Evolutionary conservation across 2,329 filamentous ascomycete species (phyloP), one percentile per base, ranked within the genome.

Genomic region (Thielaviopsis musarum): DNA sequence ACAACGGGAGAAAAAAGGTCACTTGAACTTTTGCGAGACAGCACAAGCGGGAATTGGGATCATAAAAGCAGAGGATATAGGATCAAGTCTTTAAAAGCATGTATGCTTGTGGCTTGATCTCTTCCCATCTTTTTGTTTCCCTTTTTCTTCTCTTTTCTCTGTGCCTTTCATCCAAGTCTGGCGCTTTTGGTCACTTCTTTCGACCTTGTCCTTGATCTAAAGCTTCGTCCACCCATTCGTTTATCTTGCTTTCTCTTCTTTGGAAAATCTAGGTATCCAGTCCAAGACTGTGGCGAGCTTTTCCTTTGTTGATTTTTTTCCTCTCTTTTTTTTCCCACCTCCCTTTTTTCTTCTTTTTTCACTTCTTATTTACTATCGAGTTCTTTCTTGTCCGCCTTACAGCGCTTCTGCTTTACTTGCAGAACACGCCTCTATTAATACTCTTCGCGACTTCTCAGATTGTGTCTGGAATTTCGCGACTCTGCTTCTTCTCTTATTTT

Each of bases 101-200:
- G 13, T 26, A 26, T 26, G 19, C 49, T 52, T 52, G n/a, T 22
- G 49, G 24, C 49, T 52, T 22, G 19, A 52, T 56, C 49, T 58
- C 38, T 45, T 45, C 38, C 38, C 38, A 17, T 45, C 38, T 45
- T 45, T 45, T 45, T 24, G 26, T 61, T 60, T 26, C 15, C 24
- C 6, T 26, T 17, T 51, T 24, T 59, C 55, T 59, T 56, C 59
- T 61, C 21, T 26, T 56, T 61, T 57, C 56, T 34, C 7, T 34
- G 30, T 52, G 57, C 3, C n/a, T 57, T 38, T 52, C 28, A 38
- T 59, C 26, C 13, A 21, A 17, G 21, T 13, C 49, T 26, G 49
- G n/a, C 4, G 26, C 26, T 28, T 28, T 9, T 22, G 10, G 1
- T 13, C 10, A 10, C 10, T n/a, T 51, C 17, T 22, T 51, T 15